These are phyloP conservation scores for Podosphaera leucotricha DNA, from an alignment of 2,329 filamentous ascomycete genomes.

Conservation along the genomic window DNA sequence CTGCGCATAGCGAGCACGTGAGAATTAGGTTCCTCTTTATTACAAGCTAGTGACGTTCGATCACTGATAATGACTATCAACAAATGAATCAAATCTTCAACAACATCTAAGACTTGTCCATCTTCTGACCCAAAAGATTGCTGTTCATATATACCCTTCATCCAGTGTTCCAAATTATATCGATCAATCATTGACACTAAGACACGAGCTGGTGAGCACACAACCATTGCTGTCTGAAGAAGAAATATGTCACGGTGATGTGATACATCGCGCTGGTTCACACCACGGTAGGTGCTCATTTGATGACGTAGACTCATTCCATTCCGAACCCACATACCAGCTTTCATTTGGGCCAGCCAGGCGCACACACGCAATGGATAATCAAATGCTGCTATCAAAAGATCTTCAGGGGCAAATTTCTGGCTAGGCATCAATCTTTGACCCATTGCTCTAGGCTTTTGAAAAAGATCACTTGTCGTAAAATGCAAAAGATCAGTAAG, in stretches of 20 bases:
- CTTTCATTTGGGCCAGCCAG: conserved; percentile 95
- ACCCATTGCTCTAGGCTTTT: conserved; percentile 38
- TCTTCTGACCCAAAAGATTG: conserved; percentile 59
- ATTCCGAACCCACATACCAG: conserved; percentile 95
- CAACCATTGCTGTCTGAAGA: conserved; percentile 69
- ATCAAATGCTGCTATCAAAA: conserved; percentile 72
- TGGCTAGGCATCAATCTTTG: conserved; percentile 28
- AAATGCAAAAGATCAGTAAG: conserved; percentile 49
- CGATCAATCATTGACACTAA: conserved; percentile 78
- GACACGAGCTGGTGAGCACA: conserved; percentile 63
- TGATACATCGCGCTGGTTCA: conserved; percentile 71
- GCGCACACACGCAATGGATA: conserved; percentile 82
- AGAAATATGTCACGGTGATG: conserved; percentile 91
- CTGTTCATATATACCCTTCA: conserved; percentile 55
- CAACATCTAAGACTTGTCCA: conserved; percentile 67
- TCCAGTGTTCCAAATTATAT: conserved; percentile 72
- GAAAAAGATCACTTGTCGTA: conserved; percentile 43
- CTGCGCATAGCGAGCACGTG: conserved; percentile 53
- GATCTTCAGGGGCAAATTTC: conserved; percentile 44
- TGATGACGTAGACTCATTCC: conserved; percentile 90
- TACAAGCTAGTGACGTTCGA: conserved; percentile 52
- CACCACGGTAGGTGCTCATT: conserved; percentile 77
- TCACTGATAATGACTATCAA: conserved; percentile 81
- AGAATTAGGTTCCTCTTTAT: conserved; percentile 38
- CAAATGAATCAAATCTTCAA: conserved; percentile 88